Evolutionary conservation across 2,329 filamentous ascomycete genomes (phyloP), one percentile per base, ranked within the genome.

Genomic region (Ophiostoma tasmaniense): DNA sequence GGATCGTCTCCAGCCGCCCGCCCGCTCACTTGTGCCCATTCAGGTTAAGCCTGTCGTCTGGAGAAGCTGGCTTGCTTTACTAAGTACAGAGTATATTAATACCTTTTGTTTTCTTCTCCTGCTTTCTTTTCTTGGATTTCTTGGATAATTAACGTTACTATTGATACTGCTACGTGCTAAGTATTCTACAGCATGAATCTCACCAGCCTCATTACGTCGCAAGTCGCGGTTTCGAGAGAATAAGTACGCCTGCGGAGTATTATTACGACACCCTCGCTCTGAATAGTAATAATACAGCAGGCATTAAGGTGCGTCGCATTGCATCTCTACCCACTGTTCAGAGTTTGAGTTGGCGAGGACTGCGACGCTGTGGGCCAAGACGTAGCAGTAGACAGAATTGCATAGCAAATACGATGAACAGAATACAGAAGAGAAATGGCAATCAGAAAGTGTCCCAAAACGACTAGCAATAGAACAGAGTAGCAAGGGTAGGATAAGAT

Each of bases 281-380:
- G n/a, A n/a, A n/a, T n/a, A n/a, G 5, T 8, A 52, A 0, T n/a
- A 52, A n/a, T n/a, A n/a, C n/a, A n/a, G n/a, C 20, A 20, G 45
- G n/a, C n/a, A 25, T 52, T 52, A 52, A 52, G 45, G 20, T 52
- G 22, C 11, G 55, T 61, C 25, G 55, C 55, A 61, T 61, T 59
- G 55, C 52, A 59, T 30, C 52, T 28, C 22, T 30, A 30, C 55
- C 55, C 55, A 61, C 25, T 61, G 55, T 61, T 61, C 55, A 20
- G 55, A 30, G 55, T 61, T 61, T 61, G 55, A 30, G 55, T 30
- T 61, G 55, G 55, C 55, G 50, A 55, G 50, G 20, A 55, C 55
- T 61, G 25, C 55, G 22, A 61, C 55, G 25, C 25, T 17, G 25
- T 25, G 22, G 20, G 55, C 55, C 55, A 28, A 61, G n/a, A 55